phyloP scores from a whole-genome alignment of 2,329 filamentous ascomycete species.

The Fusarium setosum region DNA sequence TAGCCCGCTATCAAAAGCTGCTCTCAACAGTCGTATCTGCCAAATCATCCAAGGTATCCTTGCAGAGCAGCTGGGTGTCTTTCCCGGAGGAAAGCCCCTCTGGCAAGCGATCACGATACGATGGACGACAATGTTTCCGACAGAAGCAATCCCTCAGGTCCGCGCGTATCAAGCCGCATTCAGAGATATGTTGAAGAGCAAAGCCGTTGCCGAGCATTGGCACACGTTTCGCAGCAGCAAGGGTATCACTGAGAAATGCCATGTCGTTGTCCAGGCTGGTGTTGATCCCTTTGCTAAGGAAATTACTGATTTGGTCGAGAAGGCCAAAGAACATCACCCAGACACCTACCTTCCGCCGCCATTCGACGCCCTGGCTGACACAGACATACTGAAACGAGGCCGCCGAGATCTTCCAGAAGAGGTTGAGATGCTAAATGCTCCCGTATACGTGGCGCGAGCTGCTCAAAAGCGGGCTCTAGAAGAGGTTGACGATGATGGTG shows the following conservation, averaged over 20 bases:
- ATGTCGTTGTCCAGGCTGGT: slow-evolving; percentile 56
- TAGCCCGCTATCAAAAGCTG: slow-evolving; percentile 26
- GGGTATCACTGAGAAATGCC: slow-evolving; percentile 57
- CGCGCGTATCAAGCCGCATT: slow-evolving; percentile 53
- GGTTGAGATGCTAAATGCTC: slow-evolving; percentile 62
- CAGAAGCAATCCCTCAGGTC: slow-evolving; percentile 54
- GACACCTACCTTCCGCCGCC: slow-evolving; percentile 42
- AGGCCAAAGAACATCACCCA: slow-evolving; percentile 60
- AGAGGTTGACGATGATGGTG: slow-evolving; percentile 35
- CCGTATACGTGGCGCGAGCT: slow-evolving; percentile 59
- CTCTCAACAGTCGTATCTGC: slow-evolving; percentile 33
- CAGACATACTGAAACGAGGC: slow-evolving; percentile 42
- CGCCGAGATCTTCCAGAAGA: slow-evolving; percentile 54
- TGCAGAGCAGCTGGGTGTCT: slow-evolving; percentile 54
- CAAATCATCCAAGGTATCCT: slow-evolving; percentile 45
- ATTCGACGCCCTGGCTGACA: slow-evolving; percentile 32
- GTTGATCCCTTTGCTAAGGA: slow-evolving; percentile 56
- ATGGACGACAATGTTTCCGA: slow-evolving; percentile 56
- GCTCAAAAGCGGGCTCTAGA: slow-evolving; percentile 47
- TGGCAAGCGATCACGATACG: slow-evolving; percentile 59
- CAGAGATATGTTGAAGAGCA: slow-evolving; percentile 51
- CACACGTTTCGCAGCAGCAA: slow-evolving; percentile 56
- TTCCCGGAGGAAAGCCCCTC: slow-evolving; percentile 62
- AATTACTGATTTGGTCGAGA: slow-evolving; percentile 56
- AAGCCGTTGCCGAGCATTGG: slow-evolving; percentile 52